Percentiles rank a stretch among this genome's conserved stretches.
Conservation (phyloP, 2,329 filamentous ascomycete genomes). For the Fusarium clavum region DNA sequence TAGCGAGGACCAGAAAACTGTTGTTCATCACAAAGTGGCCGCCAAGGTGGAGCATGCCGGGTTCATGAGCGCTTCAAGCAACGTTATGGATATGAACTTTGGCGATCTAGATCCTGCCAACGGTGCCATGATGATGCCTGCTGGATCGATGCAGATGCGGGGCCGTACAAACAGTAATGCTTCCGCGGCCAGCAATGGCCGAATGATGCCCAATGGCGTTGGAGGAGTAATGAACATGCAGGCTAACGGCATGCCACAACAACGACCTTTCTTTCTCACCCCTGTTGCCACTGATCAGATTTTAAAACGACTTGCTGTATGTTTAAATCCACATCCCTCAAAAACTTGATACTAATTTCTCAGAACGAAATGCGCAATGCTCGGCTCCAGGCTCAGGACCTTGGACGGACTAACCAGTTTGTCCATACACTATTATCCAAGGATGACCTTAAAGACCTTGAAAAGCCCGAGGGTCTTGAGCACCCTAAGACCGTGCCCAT, state of each 20-base stretch:
- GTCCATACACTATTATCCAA: conserved; percentile 80
- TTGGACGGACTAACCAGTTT: conserved; percentile 84
- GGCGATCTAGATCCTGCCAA: conserved; percentile 89
- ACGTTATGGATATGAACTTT: conserved; percentile 89
- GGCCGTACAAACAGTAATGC: conserved; percentile 76
- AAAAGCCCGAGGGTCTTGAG: conserved; percentile 63
- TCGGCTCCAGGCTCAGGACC: conserved; percentile 86
- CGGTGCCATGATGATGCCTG: conserved; percentile 76
- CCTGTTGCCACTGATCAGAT: conserved; percentile 95
- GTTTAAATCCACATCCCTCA: conserved; percentile 11
- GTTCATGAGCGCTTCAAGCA: conserved; percentile 78
- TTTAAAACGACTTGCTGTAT: conserved; percentile 70
- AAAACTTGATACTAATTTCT: conserved; percentile 36
- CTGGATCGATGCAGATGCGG: conserved; percentile 76
- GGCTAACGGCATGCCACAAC: conserved; percentile 73
- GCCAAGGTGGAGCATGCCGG: conserved; percentile 97
- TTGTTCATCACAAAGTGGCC: conserved; percentile 98
- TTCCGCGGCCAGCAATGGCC: conserved; percentile 71
- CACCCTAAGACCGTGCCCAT: conserved; percentile 59
- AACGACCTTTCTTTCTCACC: conserved; percentile 86
- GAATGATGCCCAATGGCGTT: conserved; percentile 64
- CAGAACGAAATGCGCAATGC: conserved; percentile 92
- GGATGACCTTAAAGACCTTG: conserved; percentile 71
- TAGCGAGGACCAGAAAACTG: conserved; percentile 97
- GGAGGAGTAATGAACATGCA: conserved; percentile 58